A percentile compares a stretch with the other conserved stretches of the same genome.
Conservation (phyloP, 2,329 filamentous ascomycete genomes). For the Amesomyces nigricolor region DNA sequence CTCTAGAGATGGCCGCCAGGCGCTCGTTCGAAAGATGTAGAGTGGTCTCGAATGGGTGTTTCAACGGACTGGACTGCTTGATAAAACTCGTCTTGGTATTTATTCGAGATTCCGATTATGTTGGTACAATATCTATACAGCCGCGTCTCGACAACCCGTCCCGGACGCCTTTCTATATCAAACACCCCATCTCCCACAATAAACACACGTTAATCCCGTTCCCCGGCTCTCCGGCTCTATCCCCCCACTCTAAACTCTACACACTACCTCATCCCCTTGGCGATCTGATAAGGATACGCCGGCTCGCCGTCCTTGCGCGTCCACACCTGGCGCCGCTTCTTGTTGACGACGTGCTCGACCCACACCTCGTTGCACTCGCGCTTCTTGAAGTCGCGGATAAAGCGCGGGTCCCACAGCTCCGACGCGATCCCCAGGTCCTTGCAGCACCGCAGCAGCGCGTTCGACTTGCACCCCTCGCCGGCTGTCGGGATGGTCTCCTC, state of each 20-base stretch:
- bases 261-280: neutral
- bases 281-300: conserved; percentile 53
- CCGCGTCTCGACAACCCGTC: too few species aligned
- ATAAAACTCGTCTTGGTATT: neutral
- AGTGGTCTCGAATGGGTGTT: too few species aligned
- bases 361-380: conserved; percentile 72
- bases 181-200: too few species aligned
- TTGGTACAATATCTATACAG: too few species aligned
- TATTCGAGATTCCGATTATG: neutral
- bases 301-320: conserved; percentile 76
- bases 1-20: neutral
- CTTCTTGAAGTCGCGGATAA: conserved; percentile 76
- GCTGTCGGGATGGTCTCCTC: conserved; percentile 88
- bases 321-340: conserved; percentile 87
- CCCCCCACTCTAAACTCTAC: neutral
- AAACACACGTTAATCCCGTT: too few species aligned
- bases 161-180: neutral
- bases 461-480: conserved; percentile 95
- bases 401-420: conserved; percentile 94
- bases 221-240: neutral
- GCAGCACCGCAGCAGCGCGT: conserved; percentile 95
- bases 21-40: neutral
- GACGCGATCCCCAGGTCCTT: conserved; percentile 94
- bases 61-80: too few species aligned
- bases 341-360: conserved; percentile 80